Evolutionary conservation across 306 rosid species (phyloP).

Genomic region (Sesbania bispinosa): DNA sequence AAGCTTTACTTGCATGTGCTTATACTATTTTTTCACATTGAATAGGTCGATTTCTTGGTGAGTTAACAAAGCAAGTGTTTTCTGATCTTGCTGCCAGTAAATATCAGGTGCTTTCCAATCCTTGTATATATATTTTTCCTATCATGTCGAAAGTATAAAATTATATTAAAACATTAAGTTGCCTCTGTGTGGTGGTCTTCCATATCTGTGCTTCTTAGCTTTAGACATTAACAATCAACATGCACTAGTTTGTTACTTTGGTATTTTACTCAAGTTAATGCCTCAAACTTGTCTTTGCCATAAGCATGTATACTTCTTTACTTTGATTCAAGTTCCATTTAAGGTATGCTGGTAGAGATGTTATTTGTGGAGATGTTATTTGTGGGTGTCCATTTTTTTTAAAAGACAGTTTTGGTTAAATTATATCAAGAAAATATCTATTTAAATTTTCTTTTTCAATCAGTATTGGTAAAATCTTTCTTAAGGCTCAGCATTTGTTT

Average conservation of each 20-base stretch:
- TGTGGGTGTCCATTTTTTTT: background rate
- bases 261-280: background rate
- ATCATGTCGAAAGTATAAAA: background rate
- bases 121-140: background rate
- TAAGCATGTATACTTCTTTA: background rate
- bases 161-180: no score
- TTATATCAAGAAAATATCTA: background rate
- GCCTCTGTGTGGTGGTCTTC: no score
- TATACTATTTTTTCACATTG: constrained; percentile 19
- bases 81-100: constrained; percentile 90
- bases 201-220: constrained; percentile 4
- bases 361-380: no score
- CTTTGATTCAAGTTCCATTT: background rate
- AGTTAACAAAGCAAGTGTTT: constrained; percentile 80
- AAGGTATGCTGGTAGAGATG: background rate
- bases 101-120: constrained; percentile 73
- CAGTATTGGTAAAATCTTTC: background rate
- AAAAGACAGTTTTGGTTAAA: background rate
- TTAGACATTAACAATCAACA: background rate
- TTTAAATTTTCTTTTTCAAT: background rate
- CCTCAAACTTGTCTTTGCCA: background rate
- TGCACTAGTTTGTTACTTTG: background rate
- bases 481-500: constrained; percentile 3
- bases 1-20: background rate
- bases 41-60: constrained; percentile 92